Conservation (phyloP, 148 eudicot genomes). For the Rhododendron molle region DNA sequence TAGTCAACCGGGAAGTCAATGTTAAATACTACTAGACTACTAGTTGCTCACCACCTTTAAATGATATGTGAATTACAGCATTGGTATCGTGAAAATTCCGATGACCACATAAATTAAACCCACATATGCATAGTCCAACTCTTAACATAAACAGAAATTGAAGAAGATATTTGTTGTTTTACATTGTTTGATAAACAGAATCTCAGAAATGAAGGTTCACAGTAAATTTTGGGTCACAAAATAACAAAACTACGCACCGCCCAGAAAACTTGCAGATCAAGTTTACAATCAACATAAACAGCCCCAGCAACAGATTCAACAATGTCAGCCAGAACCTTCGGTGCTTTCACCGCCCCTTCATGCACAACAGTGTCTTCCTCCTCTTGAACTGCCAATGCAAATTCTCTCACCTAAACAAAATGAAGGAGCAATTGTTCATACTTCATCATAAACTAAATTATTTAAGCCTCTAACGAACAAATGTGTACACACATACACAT, state of each 20-base stretch:
- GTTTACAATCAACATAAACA: constrained; percentile 58
- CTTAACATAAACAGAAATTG: not conserved
- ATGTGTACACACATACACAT: not conserved
- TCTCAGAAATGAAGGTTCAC: not conserved
- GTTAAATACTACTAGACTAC: not conserved
- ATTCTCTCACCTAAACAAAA: constrained; percentile 42
- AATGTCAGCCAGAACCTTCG: constrained; percentile 81
- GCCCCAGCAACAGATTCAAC: constrained; percentile 87
- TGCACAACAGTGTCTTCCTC: constrained; percentile 55
- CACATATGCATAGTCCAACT: not conserved
- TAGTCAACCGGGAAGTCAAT: not conserved
- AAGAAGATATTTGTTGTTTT: too few relatives aligned
- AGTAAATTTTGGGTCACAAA: not conserved
- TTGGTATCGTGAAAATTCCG: not conserved
- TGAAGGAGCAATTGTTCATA: not conserved
- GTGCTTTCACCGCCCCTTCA: constrained; percentile 78
- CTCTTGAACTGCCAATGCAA: constrained; percentile 53
- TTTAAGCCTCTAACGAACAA: not conserved
- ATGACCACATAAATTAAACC: not conserved
- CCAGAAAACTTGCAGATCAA: constrained; percentile 62
- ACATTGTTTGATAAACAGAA: not conserved
- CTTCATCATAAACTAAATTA: constrained; percentile 24
- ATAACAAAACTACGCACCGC: constrained; percentile 22
- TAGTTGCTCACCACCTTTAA: not conserved
- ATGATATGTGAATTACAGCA: not conserved